phyloP scores from a whole-genome alignment of 306 rosid genomes.

The Vachellia pachyceras region DNA sequence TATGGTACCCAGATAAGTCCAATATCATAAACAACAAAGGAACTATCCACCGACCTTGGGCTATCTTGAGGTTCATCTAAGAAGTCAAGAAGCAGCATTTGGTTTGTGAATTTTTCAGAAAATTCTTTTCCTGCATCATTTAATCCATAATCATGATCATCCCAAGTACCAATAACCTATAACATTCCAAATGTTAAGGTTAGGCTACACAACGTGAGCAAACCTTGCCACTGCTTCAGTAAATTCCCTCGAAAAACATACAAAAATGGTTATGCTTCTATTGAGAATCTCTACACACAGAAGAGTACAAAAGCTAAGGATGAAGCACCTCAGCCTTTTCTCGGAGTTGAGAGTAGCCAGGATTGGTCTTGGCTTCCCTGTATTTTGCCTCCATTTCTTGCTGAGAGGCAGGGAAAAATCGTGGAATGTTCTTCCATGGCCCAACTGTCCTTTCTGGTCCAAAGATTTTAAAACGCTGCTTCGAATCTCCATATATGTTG shows the following conservation, averaged over 20 bases:
- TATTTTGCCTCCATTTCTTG: slow-evolving; percentile 70
- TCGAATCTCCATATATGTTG: slow-evolving; percentile 83
- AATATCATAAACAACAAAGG: slow-evolving; percentile 10
- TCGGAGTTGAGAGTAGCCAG: slow-evolving; percentile 63
- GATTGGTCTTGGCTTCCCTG: slow-evolving; percentile 60
- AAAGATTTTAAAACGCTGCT: slow-evolving; percentile 67
- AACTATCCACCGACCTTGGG: slow-evolving; percentile 62
- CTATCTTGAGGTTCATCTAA: slow-evolving; percentile 80
- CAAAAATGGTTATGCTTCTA: slow-evolving; percentile 5
- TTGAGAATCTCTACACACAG: slow-evolving; percentile 26
- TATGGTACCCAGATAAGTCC: neutral
- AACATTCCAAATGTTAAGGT: slow-evolving; percentile 41
- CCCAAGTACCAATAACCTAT: slow-evolving; percentile 91
- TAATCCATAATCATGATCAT: slow-evolving; percentile 90
- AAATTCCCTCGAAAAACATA: slow-evolving; percentile 23
- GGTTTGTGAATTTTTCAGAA: slow-evolving; percentile 59
- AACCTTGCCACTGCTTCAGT: slow-evolving; percentile 14
- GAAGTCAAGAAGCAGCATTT: slow-evolving; percentile 83
- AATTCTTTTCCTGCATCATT: slow-evolving; percentile 86
- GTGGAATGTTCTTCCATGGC: slow-evolving; percentile 80
- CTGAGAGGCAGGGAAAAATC: slow-evolving; percentile 67
- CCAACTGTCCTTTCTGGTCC: slow-evolving; percentile 80
- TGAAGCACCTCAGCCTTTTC: slow-evolving; percentile 59
- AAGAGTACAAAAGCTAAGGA: slow-evolving; percentile 20
- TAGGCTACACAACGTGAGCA: slow-evolving; percentile 27